A percentile compares a stretch with the other conserved stretches of the same genome.
Evolutionary conservation across 257 asterid genomes (phyloP).

Genomic region (Voacanga thouarsii): DNA sequence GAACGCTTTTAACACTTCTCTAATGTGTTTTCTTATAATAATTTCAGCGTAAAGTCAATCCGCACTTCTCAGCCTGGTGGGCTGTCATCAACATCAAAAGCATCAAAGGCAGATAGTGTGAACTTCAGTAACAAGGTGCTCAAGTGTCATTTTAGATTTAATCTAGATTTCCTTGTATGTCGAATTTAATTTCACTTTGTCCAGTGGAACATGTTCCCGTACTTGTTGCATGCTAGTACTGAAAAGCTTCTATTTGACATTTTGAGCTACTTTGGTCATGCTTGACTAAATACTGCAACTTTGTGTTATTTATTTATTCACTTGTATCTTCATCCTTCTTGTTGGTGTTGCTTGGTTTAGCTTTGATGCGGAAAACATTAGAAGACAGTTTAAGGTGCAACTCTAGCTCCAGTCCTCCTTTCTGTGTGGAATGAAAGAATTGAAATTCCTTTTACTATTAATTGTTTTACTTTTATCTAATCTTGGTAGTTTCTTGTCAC

Average conservation of each 20-base stretch:
- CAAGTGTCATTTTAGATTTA: background rate
- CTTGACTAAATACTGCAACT: too few species aligned
- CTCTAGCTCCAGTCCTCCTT: background rate
- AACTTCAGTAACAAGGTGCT: constrained; percentile 66
- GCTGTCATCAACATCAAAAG: constrained; percentile 47
- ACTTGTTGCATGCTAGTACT: background rate
- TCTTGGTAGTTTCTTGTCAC: background rate
- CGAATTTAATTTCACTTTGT: background rate
- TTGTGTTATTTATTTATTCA: too few species aligned
- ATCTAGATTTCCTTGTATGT: background rate
- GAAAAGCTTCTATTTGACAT: background rate
- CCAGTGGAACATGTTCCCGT: background rate
- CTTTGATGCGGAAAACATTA: background rate
- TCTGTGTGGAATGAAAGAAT: background rate
- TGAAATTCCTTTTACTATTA: too few species aligned
- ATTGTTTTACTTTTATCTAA: background rate
- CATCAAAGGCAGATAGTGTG: constrained; percentile 58
- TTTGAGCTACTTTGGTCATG: background rate
- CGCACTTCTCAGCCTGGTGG: constrained; percentile 84
- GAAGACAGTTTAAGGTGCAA: background rate
- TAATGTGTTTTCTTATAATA: constrained; percentile 20
- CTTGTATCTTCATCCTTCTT: too few species aligned
- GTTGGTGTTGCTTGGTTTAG: too few species aligned
- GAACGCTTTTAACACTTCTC: constrained; percentile 10
- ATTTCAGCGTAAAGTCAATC: constrained; percentile 78